Evolutionary conservation across 768 basidiomycete species (phyloP).

Genomic region (Tylopilus sp.): DNA sequence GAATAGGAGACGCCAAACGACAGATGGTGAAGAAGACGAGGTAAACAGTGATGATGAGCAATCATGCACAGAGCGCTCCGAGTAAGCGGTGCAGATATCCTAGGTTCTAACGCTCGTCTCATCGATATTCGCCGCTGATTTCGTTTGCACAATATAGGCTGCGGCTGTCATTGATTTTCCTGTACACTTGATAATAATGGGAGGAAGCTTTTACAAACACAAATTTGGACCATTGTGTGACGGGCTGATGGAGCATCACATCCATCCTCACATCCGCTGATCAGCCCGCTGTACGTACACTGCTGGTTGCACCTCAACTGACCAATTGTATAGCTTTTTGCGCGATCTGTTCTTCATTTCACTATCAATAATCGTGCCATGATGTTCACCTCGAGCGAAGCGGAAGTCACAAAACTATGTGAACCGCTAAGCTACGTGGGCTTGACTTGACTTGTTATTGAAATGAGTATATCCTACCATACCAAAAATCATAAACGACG

Average conservation of each 20-base stretch:
- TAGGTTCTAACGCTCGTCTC: neutral
- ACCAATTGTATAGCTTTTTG: constrained; percentile 21
- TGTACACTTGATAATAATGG: neutral
- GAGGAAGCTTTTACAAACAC: too few species aligned
- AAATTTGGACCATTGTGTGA: too few species aligned
- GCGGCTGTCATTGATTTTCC: neutral
- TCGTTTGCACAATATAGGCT: neutral
- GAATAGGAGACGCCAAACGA: constrained; percentile 5
- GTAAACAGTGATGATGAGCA: neutral
- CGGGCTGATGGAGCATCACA: constrained; percentile 27
- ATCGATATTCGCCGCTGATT: neutral
- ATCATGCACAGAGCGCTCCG: constrained; percentile 2
- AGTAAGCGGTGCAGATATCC: neutral
- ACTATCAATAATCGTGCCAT: constrained; percentile 56
- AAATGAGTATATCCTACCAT: too few species aligned
- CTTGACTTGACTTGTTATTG: too few species aligned
- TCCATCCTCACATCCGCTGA: constrained; percentile 27
- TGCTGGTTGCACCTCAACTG: constrained; percentile 12
- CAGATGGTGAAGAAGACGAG: constrained; percentile 7
- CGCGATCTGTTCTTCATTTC: constrained; percentile 49
- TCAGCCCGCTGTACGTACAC: constrained; percentile 18
- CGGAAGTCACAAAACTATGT: constrained; percentile 67
- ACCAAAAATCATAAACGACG: too few species aligned
- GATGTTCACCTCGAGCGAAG: constrained; percentile 55
- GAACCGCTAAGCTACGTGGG: too few species aligned